Evolutionary conservation across 2,329 filamentous ascomycete species (phyloP).

Genomic region (Colletotrichum ledebouriae): DNA sequence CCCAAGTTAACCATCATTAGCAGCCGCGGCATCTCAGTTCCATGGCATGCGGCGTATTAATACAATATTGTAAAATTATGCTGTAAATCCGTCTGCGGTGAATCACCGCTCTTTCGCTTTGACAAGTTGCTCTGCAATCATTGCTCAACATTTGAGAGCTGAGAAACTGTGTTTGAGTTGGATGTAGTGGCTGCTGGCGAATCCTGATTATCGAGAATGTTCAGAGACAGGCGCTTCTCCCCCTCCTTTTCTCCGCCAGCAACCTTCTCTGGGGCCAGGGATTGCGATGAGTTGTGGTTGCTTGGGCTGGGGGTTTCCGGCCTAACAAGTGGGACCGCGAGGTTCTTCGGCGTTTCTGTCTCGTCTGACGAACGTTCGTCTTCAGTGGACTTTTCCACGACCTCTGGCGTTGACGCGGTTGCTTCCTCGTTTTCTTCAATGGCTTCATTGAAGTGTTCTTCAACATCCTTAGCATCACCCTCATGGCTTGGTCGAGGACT

Average conservation of each 20-base stretch:
- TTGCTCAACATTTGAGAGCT: not conserved
- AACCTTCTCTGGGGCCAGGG: conserved; percentile 2
- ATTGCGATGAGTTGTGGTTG: conserved; percentile 21
- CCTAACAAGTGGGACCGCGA: conserved; percentile 1
- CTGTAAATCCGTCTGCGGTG: not conserved
- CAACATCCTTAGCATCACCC: conserved; percentile 11
- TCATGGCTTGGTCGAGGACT: conserved; percentile 43
- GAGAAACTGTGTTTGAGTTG: not conserved
- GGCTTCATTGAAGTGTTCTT: not conserved
- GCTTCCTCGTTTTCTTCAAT: not conserved
- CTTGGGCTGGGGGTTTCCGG: conserved; percentile 29
- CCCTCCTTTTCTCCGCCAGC: conserved; percentile 9
- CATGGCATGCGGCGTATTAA: conserved; percentile 28
- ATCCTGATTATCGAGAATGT: conserved; percentile 15
- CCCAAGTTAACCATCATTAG: conserved; percentile 28
- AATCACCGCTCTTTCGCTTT: not conserved
- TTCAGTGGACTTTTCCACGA: not conserved
- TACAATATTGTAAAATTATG: conserved; percentile 39
- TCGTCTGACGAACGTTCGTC: conserved; percentile 14
- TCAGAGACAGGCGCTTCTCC: conserved; percentile 29
- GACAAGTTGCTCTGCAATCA: not conserved
- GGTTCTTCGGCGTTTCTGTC: not conserved
- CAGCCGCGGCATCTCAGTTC: conserved; percentile 18
- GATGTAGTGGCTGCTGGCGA: not conserved
- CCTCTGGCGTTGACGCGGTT: not conserved